Conservation (phyloP, 306 rosid genomes). For the Alnus glutinosa region DNA sequence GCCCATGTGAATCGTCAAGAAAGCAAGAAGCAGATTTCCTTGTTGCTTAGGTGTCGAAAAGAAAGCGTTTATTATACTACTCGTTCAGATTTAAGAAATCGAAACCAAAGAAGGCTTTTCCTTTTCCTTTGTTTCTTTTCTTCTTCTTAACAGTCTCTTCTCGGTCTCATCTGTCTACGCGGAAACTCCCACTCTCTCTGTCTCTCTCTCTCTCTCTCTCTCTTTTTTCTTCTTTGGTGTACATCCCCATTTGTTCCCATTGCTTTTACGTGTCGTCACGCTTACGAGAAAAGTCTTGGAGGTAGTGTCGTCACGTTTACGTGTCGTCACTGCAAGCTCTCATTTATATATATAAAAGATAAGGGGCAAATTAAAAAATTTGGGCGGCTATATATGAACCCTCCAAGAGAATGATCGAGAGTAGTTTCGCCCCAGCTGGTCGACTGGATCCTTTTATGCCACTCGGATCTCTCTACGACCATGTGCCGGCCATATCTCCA, state of each 20-base stretch:
- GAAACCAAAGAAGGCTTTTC: neutral
- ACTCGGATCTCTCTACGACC: no score
- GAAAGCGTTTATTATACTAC: neutral
- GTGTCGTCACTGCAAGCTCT: constrained; percentile 20
- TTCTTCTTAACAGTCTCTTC: constrained; percentile 3
- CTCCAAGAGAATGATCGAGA: no score
- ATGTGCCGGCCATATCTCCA: no score
- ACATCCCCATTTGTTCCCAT: constrained; percentile 59
- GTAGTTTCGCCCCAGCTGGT: no score
- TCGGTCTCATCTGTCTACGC: constrained; percentile 74
- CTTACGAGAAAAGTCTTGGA: constrained; percentile 45
- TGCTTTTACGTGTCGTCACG: constrained; percentile 75
- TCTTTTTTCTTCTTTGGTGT: constrained; percentile 21
- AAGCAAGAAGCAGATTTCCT: constrained; percentile 33
- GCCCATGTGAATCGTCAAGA: constrained; percentile 62
- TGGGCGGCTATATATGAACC: no score
- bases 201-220: neutral
- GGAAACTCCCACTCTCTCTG: constrained; percentile 47
- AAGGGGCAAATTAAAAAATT: no score
- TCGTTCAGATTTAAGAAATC: constrained; percentile 18
- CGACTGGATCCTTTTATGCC: no score
- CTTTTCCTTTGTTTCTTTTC: neutral
- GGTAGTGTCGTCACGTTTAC: constrained; percentile 27
- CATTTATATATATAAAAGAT: no score
- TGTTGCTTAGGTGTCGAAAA: constrained; percentile 41